Evolutionary conservation across 257 asterid genomes (phyloP).

Genomic region (Knoxia roxburghii): DNA sequence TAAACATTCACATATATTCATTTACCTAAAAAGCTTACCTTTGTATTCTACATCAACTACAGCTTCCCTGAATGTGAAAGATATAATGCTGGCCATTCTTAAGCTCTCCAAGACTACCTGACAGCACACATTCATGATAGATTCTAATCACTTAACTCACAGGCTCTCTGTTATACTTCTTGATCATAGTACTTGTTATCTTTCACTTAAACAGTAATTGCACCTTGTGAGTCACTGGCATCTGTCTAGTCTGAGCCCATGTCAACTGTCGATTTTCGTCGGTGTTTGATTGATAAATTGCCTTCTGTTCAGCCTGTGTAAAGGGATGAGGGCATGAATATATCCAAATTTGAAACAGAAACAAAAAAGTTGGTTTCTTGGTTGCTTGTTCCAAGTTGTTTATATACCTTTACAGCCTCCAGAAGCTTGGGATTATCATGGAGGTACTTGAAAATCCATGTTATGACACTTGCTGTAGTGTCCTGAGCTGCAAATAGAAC

Average conservation of each 20-base stretch:
- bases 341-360: background rate
- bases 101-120: conserved; percentile 77
- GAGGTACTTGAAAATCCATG: conserved; percentile 81
- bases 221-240: conserved; percentile 74
- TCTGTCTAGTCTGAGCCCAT: conserved; percentile 78
- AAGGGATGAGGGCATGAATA: background rate
- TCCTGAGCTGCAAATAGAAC: conserved; percentile 87
- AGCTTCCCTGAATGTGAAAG: conserved; percentile 86
- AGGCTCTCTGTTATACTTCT: background rate
- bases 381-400: background rate
- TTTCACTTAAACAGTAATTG: background rate
- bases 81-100: conserved; percentile 79
- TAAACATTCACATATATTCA: too few species aligned
- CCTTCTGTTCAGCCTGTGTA: conserved; percentile 70
- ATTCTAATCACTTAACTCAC: background rate
- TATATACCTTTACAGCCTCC: conserved; percentile 65
- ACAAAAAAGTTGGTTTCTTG: too few species aligned
- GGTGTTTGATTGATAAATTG: conserved; percentile 35
- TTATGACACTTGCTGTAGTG: conserved; percentile 76
- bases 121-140: background rate
- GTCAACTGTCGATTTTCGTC: conserved; percentile 38
- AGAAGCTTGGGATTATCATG: conserved; percentile 52
- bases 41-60: conserved; percentile 75
- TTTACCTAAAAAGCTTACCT: conserved; percentile 34
- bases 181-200: background rate